Base-by-base conservation (phyloP, 305 asterid genomes). In the Solanum hybrid region DNA sequence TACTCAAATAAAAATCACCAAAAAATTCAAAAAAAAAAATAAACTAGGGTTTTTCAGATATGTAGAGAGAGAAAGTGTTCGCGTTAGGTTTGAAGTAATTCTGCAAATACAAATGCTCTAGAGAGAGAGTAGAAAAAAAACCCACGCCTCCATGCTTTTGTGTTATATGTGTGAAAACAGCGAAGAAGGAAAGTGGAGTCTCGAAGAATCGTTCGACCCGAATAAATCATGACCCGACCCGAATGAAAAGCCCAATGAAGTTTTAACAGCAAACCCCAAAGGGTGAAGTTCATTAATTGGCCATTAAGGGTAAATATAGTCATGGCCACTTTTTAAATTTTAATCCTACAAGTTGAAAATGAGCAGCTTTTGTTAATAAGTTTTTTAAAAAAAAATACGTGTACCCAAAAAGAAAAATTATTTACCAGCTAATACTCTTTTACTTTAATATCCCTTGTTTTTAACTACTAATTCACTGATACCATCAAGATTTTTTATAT, bases 371-470 rank as follows among this genome's bases (percentile, higher is more conserved):
- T 65, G 27, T 17, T 57, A 57, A 51, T 17, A 57, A 45, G 22
- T 45, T 45, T 14, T 57, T 17, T 1, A 5, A 0, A 22, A 65
- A 65, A 22, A 68, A n/a, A 10, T 2, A n/a, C 14, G 6, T 45
- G 22, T 45, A 51, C 68, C n/a, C 68, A 57, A 57, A 57, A 57
- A 17, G n/a, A 6, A 1, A 57, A 57, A 57, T 2, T 57, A 57
- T 57, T 57, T 17, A 51, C 68, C 8, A 51, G 68, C 9, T 17
- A 6, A 6, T 15, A 5, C 22, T 15, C 9, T 2, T 45, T 17
- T 51, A 17, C 9, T 15, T 51, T 15, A 0, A 51, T 51, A 51
- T 0, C 9, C 1, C n/a, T 6, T 51, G 0, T 51, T 51, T 51
- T 0, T 14, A 51, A 51, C 10, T 51, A 15, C 7, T 51, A 51